phyloP scores from a whole-genome alignment of 305 asterid genomes.

The Fraxinus latifolia region DNA sequence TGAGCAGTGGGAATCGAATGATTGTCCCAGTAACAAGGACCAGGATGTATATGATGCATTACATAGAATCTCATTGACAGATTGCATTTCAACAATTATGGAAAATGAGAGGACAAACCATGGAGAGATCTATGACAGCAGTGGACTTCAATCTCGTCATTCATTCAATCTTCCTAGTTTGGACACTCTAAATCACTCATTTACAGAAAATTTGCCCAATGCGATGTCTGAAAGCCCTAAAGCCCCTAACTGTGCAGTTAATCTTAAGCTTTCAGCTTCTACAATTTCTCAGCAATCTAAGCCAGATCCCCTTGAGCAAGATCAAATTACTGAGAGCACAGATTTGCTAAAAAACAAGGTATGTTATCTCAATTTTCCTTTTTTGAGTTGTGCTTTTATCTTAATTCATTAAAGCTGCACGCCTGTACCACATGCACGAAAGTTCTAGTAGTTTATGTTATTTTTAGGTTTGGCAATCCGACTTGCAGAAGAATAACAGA shows the following conservation, averaged over 20 bases:
- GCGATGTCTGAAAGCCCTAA: conserved; percentile 28
- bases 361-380: background rate
- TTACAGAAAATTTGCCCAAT: conserved; percentile 32
- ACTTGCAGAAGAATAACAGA: conserved; percentile 34
- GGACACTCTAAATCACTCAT: conserved; percentile 42
- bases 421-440: background rate
- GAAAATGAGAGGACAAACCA: conserved; percentile 37
- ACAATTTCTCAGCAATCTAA: conserved; percentile 64
- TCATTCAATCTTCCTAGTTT: conserved; percentile 61
- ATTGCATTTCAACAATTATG: conserved; percentile 44
- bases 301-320: conserved; percentile 64
- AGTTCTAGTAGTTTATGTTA: conserved; percentile 6
- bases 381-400: background rate
- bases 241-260: conserved; percentile 35
- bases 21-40: conserved; percentile 61
- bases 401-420: background rate
- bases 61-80: conserved; percentile 57
- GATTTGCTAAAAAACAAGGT: conserved; percentile 60
- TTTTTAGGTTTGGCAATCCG: conserved; percentile 41
- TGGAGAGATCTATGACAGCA: conserved; percentile 32
- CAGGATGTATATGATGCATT: conserved; percentile 66
- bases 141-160: conserved; percentile 35
- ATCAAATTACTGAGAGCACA: conserved; percentile 34
- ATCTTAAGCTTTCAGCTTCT: conserved; percentile 37
- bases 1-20: conserved; percentile 81